Conservation (phyloP, 371 early-diverging fungal species). For the Rhizopus microsporus region DNA sequence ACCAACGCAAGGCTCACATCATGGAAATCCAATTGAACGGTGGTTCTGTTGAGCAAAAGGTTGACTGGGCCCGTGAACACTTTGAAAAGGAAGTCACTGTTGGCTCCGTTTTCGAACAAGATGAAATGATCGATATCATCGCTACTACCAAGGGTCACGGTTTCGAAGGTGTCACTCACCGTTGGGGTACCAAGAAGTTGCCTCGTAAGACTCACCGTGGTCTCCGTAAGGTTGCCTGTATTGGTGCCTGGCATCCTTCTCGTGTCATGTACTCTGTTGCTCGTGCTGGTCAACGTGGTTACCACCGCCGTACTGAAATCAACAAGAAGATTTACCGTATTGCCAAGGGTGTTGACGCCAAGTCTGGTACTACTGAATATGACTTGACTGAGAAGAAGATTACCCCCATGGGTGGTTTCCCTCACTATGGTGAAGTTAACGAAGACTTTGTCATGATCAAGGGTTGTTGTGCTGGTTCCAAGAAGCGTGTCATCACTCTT, state of each 20-base stretch:
- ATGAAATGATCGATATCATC: conserved; percentile 99
- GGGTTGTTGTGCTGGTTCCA: conserved; percentile 98
- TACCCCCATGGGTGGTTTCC: conserved; percentile 99
- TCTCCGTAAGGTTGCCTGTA: conserved; percentile 99
- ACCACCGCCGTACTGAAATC: conserved; percentile 99
- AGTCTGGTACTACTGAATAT: conserved; percentile 95
- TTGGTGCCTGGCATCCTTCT: conserved; percentile 99
- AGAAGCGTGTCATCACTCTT: conserved; percentile 98
- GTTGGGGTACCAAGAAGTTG: conserved; percentile 99
- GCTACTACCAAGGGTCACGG: conserved; percentile 99
- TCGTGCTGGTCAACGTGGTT: conserved; percentile 99
- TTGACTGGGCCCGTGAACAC: conserved; percentile 96
- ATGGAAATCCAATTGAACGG: conserved; percentile 99
- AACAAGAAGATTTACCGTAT: conserved; percentile 99
- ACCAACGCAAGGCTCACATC: conserved; percentile 99
- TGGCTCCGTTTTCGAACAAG: conserved; percentile 91
- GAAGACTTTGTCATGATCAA: conserved; percentile 99
- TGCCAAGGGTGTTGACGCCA: conserved; percentile 87
- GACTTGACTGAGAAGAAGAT: conserved; percentile 98
- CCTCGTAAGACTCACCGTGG: conserved; percentile 99
- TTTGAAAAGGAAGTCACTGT: conserved; percentile 98
- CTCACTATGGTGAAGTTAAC: conserved; percentile 98
- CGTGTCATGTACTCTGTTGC: conserved; percentile 99
- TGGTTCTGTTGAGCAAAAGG: conserved; percentile 97
- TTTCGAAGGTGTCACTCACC: conserved; percentile 99